A percentile compares a stretch with the other conserved stretches of the same genome.
These are phyloP conservation scores for Porphyridium purpureum DNA, from an alignment of 23 red algal species.

Conservation along the genomic window DNA sequence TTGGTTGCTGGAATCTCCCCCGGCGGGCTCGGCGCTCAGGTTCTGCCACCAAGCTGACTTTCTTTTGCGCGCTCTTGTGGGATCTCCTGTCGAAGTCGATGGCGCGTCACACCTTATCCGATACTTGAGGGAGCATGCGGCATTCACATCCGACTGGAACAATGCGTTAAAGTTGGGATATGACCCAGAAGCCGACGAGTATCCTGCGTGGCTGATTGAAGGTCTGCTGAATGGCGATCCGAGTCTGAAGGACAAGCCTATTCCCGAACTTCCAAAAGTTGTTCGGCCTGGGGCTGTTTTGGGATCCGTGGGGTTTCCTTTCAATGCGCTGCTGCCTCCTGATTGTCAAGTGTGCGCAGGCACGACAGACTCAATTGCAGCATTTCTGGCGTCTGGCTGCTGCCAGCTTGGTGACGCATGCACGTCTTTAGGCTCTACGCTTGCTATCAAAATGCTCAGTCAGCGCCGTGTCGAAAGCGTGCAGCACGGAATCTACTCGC, in stretches of 20 bases:
- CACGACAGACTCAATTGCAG: constrained; percentile 1
- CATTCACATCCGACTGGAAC: neutral
- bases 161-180: neutral
- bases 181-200: neutral
- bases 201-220: neutral
- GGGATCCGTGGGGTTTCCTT: no score
- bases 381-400: neutral
- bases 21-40: neutral
- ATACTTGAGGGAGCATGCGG: neutral
- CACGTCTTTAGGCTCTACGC: neutral
- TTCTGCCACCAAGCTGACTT: neutral
- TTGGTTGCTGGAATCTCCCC: no score
- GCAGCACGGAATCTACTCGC: neutral
- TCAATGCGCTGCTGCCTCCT: no score
- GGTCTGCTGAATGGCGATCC: neutral
- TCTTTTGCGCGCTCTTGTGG: neutral
- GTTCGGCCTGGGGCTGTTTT: no score
- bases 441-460: neutral
- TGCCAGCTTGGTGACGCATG: neutral
- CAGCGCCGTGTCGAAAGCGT: neutral
- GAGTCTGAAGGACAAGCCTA: neutral
- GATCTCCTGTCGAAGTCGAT: no score
- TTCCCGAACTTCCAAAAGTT: no score
- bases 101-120: no score
- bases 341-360: neutral